phyloP scores from a whole-genome alignment of 805 yeast species.

The Isabelozyma pseudorhagii region DNA sequence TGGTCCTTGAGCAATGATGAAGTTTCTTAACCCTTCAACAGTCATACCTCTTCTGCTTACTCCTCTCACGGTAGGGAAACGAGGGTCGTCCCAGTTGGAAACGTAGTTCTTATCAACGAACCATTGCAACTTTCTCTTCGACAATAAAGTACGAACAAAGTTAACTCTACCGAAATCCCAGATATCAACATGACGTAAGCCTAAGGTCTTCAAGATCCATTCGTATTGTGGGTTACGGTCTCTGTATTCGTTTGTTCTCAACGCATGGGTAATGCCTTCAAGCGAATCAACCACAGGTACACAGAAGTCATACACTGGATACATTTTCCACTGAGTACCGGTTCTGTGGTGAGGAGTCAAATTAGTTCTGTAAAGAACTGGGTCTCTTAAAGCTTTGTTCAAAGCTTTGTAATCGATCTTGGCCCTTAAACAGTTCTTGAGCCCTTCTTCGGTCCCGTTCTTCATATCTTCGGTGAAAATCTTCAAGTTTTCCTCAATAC shows the following conservation, averaged over 20 bases:
- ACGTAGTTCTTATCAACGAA: constrained; percentile 91
- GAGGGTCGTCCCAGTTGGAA: constrained; percentile 96
- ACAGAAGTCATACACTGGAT: constrained; percentile 99
- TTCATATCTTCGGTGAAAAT: constrained; percentile 91
- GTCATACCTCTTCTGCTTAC: constrained; percentile 99
- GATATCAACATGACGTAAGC: constrained; percentile 86
- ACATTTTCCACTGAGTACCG: constrained; percentile 85
- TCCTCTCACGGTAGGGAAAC: constrained; percentile 99
- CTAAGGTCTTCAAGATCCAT: constrained; percentile 84
- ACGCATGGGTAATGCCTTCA: constrained; percentile 97
- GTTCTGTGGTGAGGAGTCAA: constrained; percentile 98
- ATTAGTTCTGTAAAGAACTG: constrained; percentile 96
- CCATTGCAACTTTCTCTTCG: constrained; percentile 99
- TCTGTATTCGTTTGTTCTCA: constrained; percentile 97
- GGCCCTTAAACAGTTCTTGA: constrained; percentile 92
- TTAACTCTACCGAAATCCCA: constrained; percentile 99
- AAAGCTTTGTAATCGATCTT: constrained; percentile 88
- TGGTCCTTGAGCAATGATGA: constrained; percentile 95
- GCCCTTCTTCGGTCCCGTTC: constrained; percentile 89
- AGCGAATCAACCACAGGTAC: constrained; percentile 93
- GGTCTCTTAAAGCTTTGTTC: constrained; percentile 96
- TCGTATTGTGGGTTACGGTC: constrained; percentile 98
- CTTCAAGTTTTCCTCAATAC: constrained; percentile 86
- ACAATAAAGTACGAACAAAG: constrained; percentile 90
- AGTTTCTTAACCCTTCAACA: constrained; percentile 93